A percentile compares a stretch with the other conserved stretches of the same genome.
Evolutionary conservation across 2,329 filamentous ascomycete genomes (phyloP).

Genomic region (Stagonosporopsis rhizophila): DNA sequence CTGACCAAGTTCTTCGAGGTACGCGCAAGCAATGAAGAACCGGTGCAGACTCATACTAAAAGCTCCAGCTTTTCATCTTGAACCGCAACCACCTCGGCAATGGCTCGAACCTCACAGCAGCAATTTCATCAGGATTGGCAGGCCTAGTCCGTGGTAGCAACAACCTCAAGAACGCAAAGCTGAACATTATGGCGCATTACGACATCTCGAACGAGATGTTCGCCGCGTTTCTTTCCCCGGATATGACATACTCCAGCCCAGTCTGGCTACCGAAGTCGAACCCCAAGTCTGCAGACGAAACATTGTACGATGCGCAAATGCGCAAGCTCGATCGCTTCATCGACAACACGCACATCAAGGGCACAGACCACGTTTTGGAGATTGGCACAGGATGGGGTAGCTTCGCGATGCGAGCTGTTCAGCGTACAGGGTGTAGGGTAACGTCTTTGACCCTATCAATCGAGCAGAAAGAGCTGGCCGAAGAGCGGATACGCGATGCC

Average conservation of each 20-base stretch:
- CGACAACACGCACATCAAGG: conserved; percentile 67
- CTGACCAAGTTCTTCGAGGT: conserved; percentile 73
- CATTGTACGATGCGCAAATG: conserved; percentile 70
- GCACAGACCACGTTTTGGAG: conserved; percentile 73
- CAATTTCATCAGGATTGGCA: conserved; percentile 64
- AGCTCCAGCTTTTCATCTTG: conserved; percentile 68
- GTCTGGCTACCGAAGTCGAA: conserved; percentile 64
- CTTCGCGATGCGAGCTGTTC: conserved; percentile 73
- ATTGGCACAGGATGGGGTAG: conserved; percentile 80
- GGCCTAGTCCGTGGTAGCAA: conserved; percentile 59
- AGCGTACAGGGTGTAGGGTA: conserved; percentile 70
- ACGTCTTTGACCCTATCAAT: conserved; percentile 72
- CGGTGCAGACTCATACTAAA: conserved; percentile 24
- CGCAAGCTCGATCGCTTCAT: conserved; percentile 73
- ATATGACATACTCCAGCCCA: conserved; percentile 79
- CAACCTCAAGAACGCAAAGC: conserved; percentile 58
- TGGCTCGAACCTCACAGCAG: conserved; percentile 68
- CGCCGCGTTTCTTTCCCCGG: conserved; percentile 73
- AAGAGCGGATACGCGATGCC: conserved; percentile 67
- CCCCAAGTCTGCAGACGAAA: conserved; percentile 57
- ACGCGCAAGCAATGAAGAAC: conserved; percentile 6
- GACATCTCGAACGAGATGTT: conserved; percentile 81
- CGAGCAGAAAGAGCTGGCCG: conserved; percentile 73
- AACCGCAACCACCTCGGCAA: conserved; percentile 71
- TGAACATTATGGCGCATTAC: conserved; percentile 76